phyloP scores from a whole-genome alignment of 2,329 filamentous ascomycete genomes.

The Talaromyces sp. region DNA sequence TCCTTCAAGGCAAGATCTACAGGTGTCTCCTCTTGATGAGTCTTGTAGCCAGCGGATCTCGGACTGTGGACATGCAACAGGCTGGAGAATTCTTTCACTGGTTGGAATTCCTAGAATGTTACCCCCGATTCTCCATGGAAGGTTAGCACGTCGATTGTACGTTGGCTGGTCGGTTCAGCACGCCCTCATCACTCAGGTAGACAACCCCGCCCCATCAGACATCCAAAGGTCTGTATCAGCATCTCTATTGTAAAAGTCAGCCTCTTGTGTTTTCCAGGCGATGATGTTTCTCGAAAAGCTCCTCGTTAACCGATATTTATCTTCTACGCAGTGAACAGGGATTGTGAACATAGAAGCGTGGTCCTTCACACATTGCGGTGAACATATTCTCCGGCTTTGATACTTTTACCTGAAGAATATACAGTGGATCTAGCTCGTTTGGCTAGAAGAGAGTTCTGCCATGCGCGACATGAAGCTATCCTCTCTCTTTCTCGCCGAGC shows the following conservation, averaged over 20 bases:
- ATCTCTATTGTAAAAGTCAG: background rate
- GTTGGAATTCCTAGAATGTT: background rate
- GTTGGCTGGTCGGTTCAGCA: background rate
- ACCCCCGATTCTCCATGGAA: background rate
- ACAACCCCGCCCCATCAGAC: background rate
- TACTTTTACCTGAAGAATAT: background rate
- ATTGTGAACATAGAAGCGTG: background rate
- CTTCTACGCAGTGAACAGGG: background rate
- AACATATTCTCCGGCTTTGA: background rate
- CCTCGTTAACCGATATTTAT: background rate
- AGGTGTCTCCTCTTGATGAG: background rate
- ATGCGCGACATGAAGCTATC: slow-evolving; percentile 22
- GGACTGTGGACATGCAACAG: background rate
- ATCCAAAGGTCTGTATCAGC: background rate
- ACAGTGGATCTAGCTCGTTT: background rate
- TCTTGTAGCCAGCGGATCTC: background rate
- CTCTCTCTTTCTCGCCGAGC: background rate
- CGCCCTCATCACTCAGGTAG: background rate
- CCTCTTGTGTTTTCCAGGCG: background rate
- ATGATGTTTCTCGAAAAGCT: background rate
- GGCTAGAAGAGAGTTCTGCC: background rate
- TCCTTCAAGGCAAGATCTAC: background rate
- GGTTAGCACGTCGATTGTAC: background rate
- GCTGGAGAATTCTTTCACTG: background rate
- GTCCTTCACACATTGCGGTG: background rate